phyloP scores from a whole-genome alignment of 169 alveolate species.

The Plasmodium inui region DNA sequence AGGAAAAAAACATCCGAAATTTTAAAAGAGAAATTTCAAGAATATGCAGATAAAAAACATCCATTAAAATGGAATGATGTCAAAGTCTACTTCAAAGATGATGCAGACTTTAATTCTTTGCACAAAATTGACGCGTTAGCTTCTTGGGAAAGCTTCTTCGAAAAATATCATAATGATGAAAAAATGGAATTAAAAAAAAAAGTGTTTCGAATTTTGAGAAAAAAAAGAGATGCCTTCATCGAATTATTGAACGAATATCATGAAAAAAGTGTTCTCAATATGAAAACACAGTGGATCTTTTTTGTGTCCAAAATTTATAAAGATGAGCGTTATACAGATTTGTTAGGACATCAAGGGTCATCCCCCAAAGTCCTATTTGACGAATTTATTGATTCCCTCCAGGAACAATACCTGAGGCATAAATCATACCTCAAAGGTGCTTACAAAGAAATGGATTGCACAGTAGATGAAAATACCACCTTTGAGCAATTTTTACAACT shows the following conservation, averaged over 20 bases:
- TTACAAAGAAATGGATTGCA: slow-evolving; percentile 39
- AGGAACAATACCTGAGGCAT: slow-evolving; percentile 74
- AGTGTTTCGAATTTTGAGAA: slow-evolving; percentile 81
- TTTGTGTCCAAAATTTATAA: slow-evolving; percentile 75
- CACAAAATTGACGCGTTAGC: slow-evolving; percentile 81
- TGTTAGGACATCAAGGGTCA: slow-evolving; percentile 79
- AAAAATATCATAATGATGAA: slow-evolving; percentile 71
- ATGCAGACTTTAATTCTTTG: slow-evolving; percentile 79
- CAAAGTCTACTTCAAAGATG: slow-evolving; percentile 75
- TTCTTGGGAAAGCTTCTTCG: slow-evolving; percentile 81
- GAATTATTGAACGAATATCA: slow-evolving; percentile 80
- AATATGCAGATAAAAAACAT: slow-evolving; percentile 54
- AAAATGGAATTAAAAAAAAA: slow-evolving; percentile 77
- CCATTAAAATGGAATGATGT: slow-evolving; percentile 78
- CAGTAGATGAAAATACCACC: slow-evolving; percentile 66
- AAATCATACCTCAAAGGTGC: slow-evolving; percentile 39
- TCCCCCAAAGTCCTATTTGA: slow-evolving; percentile 78
- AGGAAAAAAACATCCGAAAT: slow-evolving; percentile 71
- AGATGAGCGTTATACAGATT: slow-evolving; percentile 68
- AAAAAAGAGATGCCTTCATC: slow-evolving; percentile 83
- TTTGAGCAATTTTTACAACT: slow-evolving; percentile 36
- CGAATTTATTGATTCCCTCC: slow-evolving; percentile 72
- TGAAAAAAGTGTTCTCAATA: slow-evolving; percentile 52
- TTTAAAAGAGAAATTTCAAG: slow-evolving; percentile 79
- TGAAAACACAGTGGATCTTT: slow-evolving; percentile 72